Conservation (phyloP, 1,284 basidiomycete genomes). For the Volvariella surrecta region DNA sequence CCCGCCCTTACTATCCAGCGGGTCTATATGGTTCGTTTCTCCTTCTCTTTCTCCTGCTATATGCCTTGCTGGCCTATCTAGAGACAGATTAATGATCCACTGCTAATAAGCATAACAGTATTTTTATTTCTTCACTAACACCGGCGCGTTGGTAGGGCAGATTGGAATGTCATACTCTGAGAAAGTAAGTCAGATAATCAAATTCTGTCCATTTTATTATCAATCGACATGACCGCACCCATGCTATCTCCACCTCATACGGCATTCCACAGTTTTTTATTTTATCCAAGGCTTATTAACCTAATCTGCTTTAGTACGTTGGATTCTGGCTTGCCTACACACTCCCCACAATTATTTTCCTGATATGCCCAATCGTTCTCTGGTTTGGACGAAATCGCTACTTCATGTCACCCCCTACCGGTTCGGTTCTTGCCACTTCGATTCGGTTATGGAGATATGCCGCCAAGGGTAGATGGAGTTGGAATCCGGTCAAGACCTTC, state of each 20-base stretch:
- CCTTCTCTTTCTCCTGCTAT: too few relatives aligned
- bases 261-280: too few relatives aligned
- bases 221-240: too few relatives aligned
- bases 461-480: slow-evolving; percentile 45
- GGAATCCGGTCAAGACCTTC: slow-evolving; percentile 42
- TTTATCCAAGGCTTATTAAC: too few relatives aligned
- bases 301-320: slow-evolving; percentile 50
- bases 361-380: slow-evolving; percentile 67
- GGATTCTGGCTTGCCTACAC: slow-evolving; percentile 68
- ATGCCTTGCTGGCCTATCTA: too few relatives aligned
- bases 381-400: slow-evolving; percentile 61
- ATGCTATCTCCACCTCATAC: too few relatives aligned
- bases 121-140: slow-evolving; percentile 75
- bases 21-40: slow-evolving; percentile 55
- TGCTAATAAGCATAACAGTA: slow-evolving; percentile 33
- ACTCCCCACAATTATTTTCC: slow-evolving; percentile 61
- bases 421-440: slow-evolving; percentile 61
- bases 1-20: slow-evolving; percentile 64
- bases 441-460: slow-evolving; percentile 44
- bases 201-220: too few relatives aligned
- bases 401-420: slow-evolving; percentile 58
- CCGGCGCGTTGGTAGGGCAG: slow-evolving; percentile 67
- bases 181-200: slow-evolving; percentile 52
- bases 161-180: slow-evolving; percentile 68
- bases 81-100: too few relatives aligned